phyloP scores from a whole-genome alignment of 1,139 yeast species.

The Yamadazyma conglobata region DNA sequence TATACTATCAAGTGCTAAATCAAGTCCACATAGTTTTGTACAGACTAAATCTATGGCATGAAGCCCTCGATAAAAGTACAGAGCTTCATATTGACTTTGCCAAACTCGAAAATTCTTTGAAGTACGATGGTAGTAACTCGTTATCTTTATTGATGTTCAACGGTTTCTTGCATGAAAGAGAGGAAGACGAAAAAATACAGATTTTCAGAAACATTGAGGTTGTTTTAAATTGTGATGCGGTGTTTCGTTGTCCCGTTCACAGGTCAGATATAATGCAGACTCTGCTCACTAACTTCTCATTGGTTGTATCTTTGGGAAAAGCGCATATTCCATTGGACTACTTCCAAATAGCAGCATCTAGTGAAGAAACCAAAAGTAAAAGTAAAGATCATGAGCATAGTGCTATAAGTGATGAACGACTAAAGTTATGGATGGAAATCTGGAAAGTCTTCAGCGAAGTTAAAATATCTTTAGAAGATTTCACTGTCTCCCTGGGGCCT shows the following conservation, averaged over 20 bases:
- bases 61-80: conserved; percentile 8
- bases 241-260: conserved; percentile 20
- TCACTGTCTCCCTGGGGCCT: conserved; percentile 21
- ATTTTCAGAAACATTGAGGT: conserved; percentile 35
- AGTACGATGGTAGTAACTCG: conserved; percentile 19
- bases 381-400: too few relatives aligned
- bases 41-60: conserved; percentile 19
- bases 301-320: conserved; percentile 22
- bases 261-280: conserved; percentile 11
- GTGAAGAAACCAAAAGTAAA: conserved; percentile 3
- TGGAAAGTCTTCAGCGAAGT: conserved; percentile 16
- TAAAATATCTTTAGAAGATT: conserved; percentile 31
- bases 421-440: conserved; percentile 1
- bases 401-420: too few relatives aligned
- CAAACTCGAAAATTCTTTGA: conserved; percentile 25
- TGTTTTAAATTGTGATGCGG: conserved; percentile 23
- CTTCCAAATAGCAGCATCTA: conserved; percentile 9
- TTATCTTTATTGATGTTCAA: conserved; percentile 26
- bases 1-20: conserved; percentile 24
- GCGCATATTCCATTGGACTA: conserved; percentile 26
- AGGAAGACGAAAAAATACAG: conserved; percentile 17
- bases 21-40: conserved; percentile 30
- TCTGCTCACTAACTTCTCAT: conserved; percentile 18
- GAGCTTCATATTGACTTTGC: conserved; percentile 24
- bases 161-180: conserved; percentile 25